These are phyloP conservation scores for Populus alba DNA, from an alignment of 345 rosid species.

Conservation along the genomic window DNA sequence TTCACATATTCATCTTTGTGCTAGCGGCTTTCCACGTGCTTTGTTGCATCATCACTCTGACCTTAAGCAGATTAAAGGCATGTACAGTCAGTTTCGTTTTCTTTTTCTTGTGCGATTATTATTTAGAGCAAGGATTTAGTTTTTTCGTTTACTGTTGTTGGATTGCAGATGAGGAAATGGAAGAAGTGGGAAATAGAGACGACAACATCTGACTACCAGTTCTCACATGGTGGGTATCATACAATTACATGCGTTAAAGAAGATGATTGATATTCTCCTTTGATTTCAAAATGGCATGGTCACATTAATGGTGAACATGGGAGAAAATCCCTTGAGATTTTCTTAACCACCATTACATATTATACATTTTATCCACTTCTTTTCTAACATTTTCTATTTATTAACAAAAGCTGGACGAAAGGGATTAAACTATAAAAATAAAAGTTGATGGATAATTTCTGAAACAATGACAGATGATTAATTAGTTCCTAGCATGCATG, in stretches of 20 bases:
- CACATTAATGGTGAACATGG: not conserved
- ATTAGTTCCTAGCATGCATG: too few relatives aligned
- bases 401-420: too few relatives aligned
- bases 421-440: too few relatives aligned
- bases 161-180: slow-evolving; percentile 82
- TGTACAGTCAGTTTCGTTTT: not conserved
- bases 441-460: too few relatives aligned
- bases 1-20: slow-evolving; percentile 83
- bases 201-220: slow-evolving; percentile 71
- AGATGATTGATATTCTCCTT: not conserved
- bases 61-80: slow-evolving; percentile 72
- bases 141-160: not conserved
- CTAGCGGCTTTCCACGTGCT: slow-evolving; percentile 58
- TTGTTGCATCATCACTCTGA: slow-evolving; percentile 56
- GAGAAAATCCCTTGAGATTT: too few relatives aligned
- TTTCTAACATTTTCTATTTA: too few relatives aligned
- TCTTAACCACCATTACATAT: too few relatives aligned
- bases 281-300: too few relatives aligned
- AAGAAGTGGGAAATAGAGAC: slow-evolving; percentile 81
- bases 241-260: not conserved
- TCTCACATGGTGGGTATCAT: slow-evolving; percentile 52
- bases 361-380: too few relatives aligned
- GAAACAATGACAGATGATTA: too few relatives aligned
- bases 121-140: too few relatives aligned
- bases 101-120: too few relatives aligned